Evolutionary conservation across 225 moss, liverwort and hornwort genomes (phyloP), one percentile per base, ranked within the genome.

Genomic region (Lunularia cruciata): DNA sequence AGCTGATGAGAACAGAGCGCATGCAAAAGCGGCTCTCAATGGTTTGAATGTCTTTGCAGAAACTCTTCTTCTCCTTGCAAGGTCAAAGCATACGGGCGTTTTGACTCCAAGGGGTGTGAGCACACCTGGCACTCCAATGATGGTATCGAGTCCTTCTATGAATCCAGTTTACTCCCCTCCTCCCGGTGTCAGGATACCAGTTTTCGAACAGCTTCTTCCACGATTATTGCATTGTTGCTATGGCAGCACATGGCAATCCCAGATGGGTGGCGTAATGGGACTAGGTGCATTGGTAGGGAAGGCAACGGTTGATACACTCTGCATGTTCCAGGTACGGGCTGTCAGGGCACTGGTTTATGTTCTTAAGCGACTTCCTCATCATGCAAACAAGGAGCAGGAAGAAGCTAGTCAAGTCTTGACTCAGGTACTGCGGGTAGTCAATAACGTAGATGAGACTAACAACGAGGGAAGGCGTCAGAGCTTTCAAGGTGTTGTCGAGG

Each of bases 261-360:
- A 99, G 76, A 99, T 99, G 98, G 98, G 98, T 72, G 98, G 98
- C 75, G 93, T 99, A 27, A 99, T 99, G 83, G 98, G 98, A 65
- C 80, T 99, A 75, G 98, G 98, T 73, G 98, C 98, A 4, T 75
- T 99, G 72, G 98, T 99, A 61, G 98, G 98, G 74, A 99, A 99
- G 80, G 98, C 93, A 45, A 93, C 98, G n/a, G 98, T 99, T 28
- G 98, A 99, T 68, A 93, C 94, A 75, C 71, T 99, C 40, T 99
- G 93, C 71, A 83, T 84, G 63, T 99, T 99, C 79, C 98, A 99
- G 84, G 93, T 93, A 40, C 83, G 93, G 73, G 88, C 98, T 77
- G 98, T 99, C 60, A 83, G 93, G 81, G 98, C 98, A 11, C 76
- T 93, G 36, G 86, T 99, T 60, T 99, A 99, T 81, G 98, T 99